A percentile compares a stretch with the other conserved stretches of the same genome.
Evolutionary conservation across 2,329 filamentous ascomycete genomes (phyloP).

Genomic region (Colletotrichum lupini): DNA sequence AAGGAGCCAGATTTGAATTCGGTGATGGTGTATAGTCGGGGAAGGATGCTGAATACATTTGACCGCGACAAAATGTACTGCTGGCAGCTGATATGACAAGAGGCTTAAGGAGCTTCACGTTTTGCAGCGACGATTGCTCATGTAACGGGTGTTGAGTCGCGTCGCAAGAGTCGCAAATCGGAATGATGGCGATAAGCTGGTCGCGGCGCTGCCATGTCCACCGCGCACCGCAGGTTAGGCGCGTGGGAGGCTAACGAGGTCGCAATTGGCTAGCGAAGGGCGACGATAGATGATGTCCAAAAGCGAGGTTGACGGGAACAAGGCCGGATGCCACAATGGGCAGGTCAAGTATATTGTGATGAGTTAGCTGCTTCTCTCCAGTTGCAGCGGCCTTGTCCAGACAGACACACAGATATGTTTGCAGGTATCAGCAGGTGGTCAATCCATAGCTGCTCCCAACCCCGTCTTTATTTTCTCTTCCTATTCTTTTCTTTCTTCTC

Average conservation of each 20-base stretch:
- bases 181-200: neutral
- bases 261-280: neutral
- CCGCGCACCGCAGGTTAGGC: neutral
- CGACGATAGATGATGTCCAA: neutral
- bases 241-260: neutral
- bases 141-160: neutral
- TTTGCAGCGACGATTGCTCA: neutral
- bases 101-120: neutral
- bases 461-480: neutral
- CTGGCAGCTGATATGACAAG: neutral
- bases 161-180: conserved; percentile 12
- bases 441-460: neutral
- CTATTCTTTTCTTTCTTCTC: neutral
- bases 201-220: conserved; percentile 6
- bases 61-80: neutral
- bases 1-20: neutral
- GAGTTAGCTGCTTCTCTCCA: neutral
- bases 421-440: neutral
- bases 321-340: neutral
- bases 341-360: neutral
- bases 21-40: neutral
- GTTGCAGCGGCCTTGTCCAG: neutral
- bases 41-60: conserved; percentile 20
- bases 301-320: neutral
- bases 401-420: neutral